A percentile compares a stretch with the other conserved stretches of the same genome.
These are phyloP conservation scores for Ogataea dorogensis DNA, from an alignment of 805 yeast genomes.

Conservation along the genomic window DNA sequence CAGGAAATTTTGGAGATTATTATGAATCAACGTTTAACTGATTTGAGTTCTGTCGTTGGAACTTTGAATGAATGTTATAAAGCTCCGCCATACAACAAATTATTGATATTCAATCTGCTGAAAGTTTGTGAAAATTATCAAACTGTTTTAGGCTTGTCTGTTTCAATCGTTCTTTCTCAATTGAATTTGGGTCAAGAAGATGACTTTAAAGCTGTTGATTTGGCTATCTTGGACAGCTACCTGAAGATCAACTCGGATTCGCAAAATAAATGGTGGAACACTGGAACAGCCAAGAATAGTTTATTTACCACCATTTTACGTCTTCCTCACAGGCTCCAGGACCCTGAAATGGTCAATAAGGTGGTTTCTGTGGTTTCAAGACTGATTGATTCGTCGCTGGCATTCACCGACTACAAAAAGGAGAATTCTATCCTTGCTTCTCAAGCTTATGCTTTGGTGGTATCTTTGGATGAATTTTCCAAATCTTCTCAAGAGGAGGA, in stretches of 20 bases:
- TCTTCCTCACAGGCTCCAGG: constrained; percentile 36
- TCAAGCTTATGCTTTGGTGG: constrained; percentile 55
- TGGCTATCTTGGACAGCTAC: constrained; percentile 56
- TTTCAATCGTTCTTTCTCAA: constrained; percentile 19
- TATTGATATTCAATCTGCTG: constrained; percentile 49
- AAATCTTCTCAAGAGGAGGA: constrained; percentile 11
- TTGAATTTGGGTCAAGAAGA: constrained; percentile 29
- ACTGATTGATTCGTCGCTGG: constrained; percentile 49
- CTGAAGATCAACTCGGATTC: constrained; percentile 57
- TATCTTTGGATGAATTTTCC: constrained; percentile 39
- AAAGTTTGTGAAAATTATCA: constrained; percentile 34
- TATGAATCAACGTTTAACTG: constrained; percentile 45
- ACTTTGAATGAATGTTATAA: constrained; percentile 42
- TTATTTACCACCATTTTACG: constrained; percentile 66
- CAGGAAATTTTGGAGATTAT: constrained; percentile 26
- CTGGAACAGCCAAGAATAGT: constrained; percentile 46
- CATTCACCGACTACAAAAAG: constrained; percentile 46
- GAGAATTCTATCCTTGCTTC: constrained; percentile 39
- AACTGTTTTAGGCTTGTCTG: constrained; percentile 18
- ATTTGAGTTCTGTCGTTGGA: constrained; percentile 42
- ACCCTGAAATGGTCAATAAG: constrained; percentile 34
- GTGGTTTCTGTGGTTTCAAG: constrained; percentile 48
- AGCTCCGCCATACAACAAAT: constrained; percentile 38
- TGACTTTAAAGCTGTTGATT: constrained; percentile 49
- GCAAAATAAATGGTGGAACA: constrained; percentile 77